A percentile compares a stretch with the other conserved stretches of the same genome.
phyloP scores from a whole-genome alignment of 257 asterid species.

The Fraxinus cuspidata region DNA sequence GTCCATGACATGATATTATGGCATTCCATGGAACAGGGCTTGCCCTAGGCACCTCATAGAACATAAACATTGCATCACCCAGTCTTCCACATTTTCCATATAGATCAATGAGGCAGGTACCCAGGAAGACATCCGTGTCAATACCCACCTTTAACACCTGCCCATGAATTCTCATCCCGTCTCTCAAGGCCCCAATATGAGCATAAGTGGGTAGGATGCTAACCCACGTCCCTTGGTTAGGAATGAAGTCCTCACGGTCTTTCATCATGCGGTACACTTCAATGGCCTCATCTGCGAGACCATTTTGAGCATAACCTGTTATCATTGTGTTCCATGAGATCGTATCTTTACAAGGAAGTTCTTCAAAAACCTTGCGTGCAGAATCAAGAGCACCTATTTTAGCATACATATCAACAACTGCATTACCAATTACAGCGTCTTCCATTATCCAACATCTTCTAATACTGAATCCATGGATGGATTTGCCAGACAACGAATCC shows the following conservation, averaged over 20 bases:
- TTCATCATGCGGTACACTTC: slow-evolving; percentile 23
- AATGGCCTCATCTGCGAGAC: not conserved
- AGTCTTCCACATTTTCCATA: slow-evolving; percentile 39
- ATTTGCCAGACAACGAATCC: slow-evolving; percentile 25
- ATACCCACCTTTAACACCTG: slow-evolving; percentile 22
- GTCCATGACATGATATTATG: slow-evolving; percentile 32
- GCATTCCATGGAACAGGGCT: slow-evolving; percentile 36
- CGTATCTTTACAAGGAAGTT: not conserved
- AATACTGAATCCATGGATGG: slow-evolving; percentile 40
- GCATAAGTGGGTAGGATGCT: slow-evolving; percentile 3
- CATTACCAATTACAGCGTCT: slow-evolving; percentile 15
- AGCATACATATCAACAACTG: slow-evolving; percentile 42
- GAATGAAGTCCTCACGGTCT: not conserved
- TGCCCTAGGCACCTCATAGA: slow-evolving; percentile 24
- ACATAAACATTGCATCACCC: slow-evolving; percentile 21
- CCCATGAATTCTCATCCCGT: slow-evolving; percentile 34
- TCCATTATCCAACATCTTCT: slow-evolving; percentile 42
- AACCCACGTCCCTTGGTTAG: slow-evolving; percentile 6
- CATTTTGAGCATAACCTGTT: slow-evolving; percentile 2
- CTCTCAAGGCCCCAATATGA: slow-evolving; percentile 27
- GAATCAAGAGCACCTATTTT: slow-evolving; percentile 22
- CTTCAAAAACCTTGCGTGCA: not conserved
- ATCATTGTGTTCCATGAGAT: slow-evolving; percentile 8
- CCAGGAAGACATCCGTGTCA: slow-evolving; percentile 21
- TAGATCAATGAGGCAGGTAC: slow-evolving; percentile 29